A percentile compares a stretch with the other conserved stretches of the same genome.
These are phyloP conservation scores for Puccinia sorghi DNA, from an alignment of 1,284 basidiomycete species.

Conservation along the genomic window DNA sequence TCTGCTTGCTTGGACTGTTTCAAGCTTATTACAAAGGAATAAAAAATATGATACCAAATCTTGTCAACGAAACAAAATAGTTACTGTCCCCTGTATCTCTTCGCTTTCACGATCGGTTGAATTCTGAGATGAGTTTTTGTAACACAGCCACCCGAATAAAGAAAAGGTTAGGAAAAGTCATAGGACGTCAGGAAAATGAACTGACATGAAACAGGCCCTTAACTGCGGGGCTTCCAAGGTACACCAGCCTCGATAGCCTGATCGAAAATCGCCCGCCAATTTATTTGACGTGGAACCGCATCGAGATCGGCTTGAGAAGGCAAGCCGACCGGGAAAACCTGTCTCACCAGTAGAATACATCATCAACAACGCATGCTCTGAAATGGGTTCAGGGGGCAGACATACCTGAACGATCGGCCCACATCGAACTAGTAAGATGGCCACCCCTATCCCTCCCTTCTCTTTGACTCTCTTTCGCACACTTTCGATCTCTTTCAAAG, in stretches of 20 bases:
- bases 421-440: slow-evolving; percentile 28
- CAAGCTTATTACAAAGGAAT: too few species aligned
- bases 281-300: slow-evolving; percentile 13
- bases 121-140: too few species aligned
- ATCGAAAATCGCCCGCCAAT: slow-evolving; percentile 35
- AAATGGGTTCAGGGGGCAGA: not conserved
- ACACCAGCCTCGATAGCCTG: slow-evolving; percentile 35
- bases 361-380: not conserved
- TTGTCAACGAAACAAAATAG: too few species aligned
- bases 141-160: not conserved
- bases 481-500: slow-evolving; percentile 20
- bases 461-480: slow-evolving; percentile 8
- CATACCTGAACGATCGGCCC: slow-evolving; percentile 39
- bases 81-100: too few species aligned
- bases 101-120: too few species aligned
- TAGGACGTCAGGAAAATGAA: not conserved
- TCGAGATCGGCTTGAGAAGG: slow-evolving; percentile 40
- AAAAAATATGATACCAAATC: too few species aligned
- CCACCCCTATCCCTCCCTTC: slow-evolving; percentile 39
- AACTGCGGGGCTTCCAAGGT: slow-evolving; percentile 13
- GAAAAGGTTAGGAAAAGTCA: too few species aligned
- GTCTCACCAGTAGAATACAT: not conserved
- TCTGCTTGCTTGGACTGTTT: not conserved
- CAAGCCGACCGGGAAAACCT: slow-evolving; percentile 45
- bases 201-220: not conserved